Evolutionary conservation across 352 stramenopile genomes (phyloP).

Genomic region (Phytophthora sansomeana): DNA sequence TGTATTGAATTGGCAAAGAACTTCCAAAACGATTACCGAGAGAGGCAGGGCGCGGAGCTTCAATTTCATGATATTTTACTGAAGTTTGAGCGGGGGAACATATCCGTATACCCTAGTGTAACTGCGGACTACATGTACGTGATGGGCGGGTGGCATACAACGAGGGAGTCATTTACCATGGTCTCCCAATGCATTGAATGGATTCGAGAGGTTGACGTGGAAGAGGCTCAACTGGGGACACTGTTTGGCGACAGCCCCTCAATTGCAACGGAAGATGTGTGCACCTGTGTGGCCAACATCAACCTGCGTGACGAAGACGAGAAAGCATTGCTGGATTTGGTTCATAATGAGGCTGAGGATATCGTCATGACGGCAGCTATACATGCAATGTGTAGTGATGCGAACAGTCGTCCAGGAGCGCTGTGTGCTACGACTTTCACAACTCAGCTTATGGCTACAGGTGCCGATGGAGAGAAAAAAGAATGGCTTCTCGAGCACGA

Average conservation of each 20-base stretch:
- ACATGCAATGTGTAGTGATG: not conserved
- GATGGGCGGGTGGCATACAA: not conserved
- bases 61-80: not conserved
- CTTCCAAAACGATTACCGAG: not conserved
- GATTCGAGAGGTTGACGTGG: not conserved
- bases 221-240: not conserved
- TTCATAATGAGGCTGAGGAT: not conserved
- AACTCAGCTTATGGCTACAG: no score
- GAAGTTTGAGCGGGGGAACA: not conserved
- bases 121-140: not conserved
- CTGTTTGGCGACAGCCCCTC: not conserved
- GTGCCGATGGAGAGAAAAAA: no score
- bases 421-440: no score
- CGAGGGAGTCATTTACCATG: not conserved
- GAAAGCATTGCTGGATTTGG: not conserved
- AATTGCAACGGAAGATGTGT: not conserved
- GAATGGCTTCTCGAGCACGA: no score
- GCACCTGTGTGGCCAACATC: not conserved
- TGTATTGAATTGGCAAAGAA: not conserved
- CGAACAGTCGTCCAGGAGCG: not conserved
- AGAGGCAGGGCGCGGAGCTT: not conserved
- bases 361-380: slow-evolving; percentile 1
- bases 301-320: not conserved
- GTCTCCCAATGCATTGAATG: not conserved
- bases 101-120: not conserved